Percentiles rank a stretch among this genome's conserved stretches.
Conservation (phyloP, 129 eudicot species). For the Flaveria bidentis region DNA sequence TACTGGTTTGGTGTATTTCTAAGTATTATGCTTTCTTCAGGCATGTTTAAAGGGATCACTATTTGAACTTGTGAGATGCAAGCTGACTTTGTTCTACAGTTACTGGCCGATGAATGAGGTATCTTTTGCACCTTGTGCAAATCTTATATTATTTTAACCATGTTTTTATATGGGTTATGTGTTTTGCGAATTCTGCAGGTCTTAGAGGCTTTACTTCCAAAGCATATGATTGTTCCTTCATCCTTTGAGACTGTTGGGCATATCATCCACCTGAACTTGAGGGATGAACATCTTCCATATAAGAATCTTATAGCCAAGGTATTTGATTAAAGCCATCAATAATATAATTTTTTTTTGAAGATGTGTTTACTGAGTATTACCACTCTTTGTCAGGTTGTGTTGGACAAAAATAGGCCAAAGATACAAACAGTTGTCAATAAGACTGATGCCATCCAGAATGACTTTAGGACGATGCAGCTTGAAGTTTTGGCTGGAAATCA, state of each 20-base stretch:
- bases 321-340: background rate
- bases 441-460: conserved; percentile 65
- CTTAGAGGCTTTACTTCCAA: conserved; percentile 77
- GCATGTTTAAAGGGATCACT: conserved; percentile 44
- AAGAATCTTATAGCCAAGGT: conserved; percentile 88
- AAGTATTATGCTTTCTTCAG: conserved; percentile 42
- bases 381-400: conserved; percentile 56
- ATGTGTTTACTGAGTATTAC: background rate
- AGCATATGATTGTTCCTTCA: conserved; percentile 75
- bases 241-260: conserved; percentile 91
- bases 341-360: background rate
- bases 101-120: conserved; percentile 97
- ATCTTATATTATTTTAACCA: background rate
- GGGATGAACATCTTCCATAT: conserved; percentile 76
- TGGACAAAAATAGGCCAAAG: conserved; percentile 90
- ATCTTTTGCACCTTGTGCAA: conserved; percentile 15
- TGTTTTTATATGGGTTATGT: background rate
- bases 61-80: conserved; percentile 81
- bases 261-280: conserved; percentile 82
- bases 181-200: conserved; percentile 47
- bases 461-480: conserved; percentile 94
- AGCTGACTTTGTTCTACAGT: conserved; percentile 66
- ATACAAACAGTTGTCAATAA: conserved; percentile 97
- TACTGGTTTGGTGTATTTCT: conserved; percentile 8
- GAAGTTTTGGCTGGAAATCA: conserved; percentile 96